Conservation (phyloP, 768 basidiomycete genomes). For the Lactarius psammicola region DNA sequence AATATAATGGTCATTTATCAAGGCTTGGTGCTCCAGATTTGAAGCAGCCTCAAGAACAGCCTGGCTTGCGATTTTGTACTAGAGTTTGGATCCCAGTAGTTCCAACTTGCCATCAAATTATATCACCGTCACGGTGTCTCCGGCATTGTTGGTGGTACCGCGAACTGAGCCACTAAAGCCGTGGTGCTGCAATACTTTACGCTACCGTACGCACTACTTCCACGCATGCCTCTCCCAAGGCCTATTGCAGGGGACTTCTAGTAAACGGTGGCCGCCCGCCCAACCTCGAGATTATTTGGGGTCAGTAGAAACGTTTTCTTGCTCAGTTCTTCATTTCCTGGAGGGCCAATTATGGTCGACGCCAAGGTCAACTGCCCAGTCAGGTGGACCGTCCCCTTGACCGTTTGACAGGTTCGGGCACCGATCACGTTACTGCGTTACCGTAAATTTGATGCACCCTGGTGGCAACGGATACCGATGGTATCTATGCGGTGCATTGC, state of each 20-base stretch:
- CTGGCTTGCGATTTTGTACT: not conserved
- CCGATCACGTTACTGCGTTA: not conserved
- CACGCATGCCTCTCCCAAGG: not conserved
- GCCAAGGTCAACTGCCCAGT: not conserved
- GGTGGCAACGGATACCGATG: not conserved
- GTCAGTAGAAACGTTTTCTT: not conserved
- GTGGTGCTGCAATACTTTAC: not conserved
- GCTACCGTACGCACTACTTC: not conserved
- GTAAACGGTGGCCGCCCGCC: not conserved
- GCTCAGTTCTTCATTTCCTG: not conserved
- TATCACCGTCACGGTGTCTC: too few species aligned
- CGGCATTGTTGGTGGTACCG: too few species aligned
- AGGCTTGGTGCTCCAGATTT: not conserved
- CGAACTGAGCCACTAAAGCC: too few species aligned
- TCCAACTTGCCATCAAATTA: not conserved
- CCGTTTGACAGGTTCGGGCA: not conserved
- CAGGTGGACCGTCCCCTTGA: not conserved
- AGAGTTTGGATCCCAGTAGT: not conserved
- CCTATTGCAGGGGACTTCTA: not conserved
- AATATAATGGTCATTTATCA: not conserved
- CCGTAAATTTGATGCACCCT: not conserved
- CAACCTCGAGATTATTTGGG: not conserved
- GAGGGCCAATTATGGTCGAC: not conserved
- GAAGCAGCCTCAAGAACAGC: too few species aligned
- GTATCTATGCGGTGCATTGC: not conserved